Evolutionary conservation across 2,329 filamentous ascomycete species (phyloP), one percentile per base, ranked within the genome.

Genomic region (Epichloe sp.): DNA sequence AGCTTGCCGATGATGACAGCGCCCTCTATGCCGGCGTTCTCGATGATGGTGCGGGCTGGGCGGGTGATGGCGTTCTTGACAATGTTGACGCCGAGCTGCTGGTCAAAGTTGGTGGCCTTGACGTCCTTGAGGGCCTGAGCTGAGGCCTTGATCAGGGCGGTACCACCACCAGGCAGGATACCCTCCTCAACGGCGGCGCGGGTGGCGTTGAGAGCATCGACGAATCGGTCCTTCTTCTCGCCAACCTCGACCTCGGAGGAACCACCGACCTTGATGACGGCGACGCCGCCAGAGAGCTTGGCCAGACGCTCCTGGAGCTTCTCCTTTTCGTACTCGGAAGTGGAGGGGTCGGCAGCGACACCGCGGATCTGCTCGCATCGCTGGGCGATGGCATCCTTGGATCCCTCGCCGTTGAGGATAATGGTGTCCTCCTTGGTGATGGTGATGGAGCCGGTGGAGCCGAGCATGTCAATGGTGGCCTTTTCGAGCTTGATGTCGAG

Each of bases 401-500:
- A 85, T 58, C 93, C 93, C 65, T 95, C 89, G 52, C 93, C 93
- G 72, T 98, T 98, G 56, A 98, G 82, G 66, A 98, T 83, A 71
- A 98, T 96, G 62, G 93, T 98, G 73, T 98, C 93, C 76, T 98
- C 93, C 82, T 98, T 98, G 70, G 93, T 98, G 75, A 98, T 97
- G 70, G 93, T 97, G 76, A 98, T 96, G 64, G 90, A 93, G 58
- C 93, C 93, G 60, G 93, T 97, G 54, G 88, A 93, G 60, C 93
- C 93, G 66, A 98, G 88, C 84, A 95, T 87, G 62, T 97, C 93
- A 55, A 86, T 78, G 46, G 90, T 97, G 55, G 88, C 85, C 83
- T 97, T 98, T 78, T 98, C 93, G 52, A 98, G 86, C 83, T 98
- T 98, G 71, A 97, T 83, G 65, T 97, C 93, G 56, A 98, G 86